Percentiles rank a stretch among this genome's conserved stretches.
phyloP scores from a whole-genome alignment of 345 rosid genomes.

The Moringa oleifera region DNA sequence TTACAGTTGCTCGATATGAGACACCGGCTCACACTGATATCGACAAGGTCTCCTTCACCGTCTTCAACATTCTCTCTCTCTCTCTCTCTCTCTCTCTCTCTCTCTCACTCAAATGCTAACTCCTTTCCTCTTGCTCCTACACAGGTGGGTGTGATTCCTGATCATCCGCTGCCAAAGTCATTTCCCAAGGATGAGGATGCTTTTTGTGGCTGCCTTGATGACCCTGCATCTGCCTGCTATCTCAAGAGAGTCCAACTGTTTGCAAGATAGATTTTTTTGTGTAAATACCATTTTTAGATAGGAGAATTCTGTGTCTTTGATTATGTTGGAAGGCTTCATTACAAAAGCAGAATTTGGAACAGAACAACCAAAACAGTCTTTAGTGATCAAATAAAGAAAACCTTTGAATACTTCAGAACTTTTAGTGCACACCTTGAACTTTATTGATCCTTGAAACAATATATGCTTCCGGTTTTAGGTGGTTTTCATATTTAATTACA shows the following conservation, averaged over 20 bases:
- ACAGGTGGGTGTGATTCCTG: constrained; percentile 89
- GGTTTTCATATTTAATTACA: too few species aligned
- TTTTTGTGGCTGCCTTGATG: constrained; percentile 76
- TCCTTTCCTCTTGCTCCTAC: not conserved
- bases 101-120: not conserved
- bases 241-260: constrained; percentile 55
- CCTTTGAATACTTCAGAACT: not conserved
- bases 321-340: not conserved
- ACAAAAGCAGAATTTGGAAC: not conserved
- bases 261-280: constrained; percentile 27
- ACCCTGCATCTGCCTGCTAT: constrained; percentile 65
- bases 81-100: not conserved
- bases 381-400: not conserved
- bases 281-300: not conserved
- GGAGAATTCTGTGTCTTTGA: not conserved
- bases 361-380: not conserved
- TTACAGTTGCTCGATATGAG: constrained; percentile 91
- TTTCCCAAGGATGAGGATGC: constrained; percentile 75
- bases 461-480: too few species aligned
- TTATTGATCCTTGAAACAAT: too few species aligned
- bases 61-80: not conserved
- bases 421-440: too few species aligned
- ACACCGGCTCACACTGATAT: constrained; percentile 89
- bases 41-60: constrained; percentile 57
- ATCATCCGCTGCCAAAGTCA: constrained; percentile 73